Evolutionary conservation across 2,329 filamentous ascomycete genomes (phyloP), one percentile per base, ranked within the genome.

Genomic region (Colletotrichum camelliae): DNA sequence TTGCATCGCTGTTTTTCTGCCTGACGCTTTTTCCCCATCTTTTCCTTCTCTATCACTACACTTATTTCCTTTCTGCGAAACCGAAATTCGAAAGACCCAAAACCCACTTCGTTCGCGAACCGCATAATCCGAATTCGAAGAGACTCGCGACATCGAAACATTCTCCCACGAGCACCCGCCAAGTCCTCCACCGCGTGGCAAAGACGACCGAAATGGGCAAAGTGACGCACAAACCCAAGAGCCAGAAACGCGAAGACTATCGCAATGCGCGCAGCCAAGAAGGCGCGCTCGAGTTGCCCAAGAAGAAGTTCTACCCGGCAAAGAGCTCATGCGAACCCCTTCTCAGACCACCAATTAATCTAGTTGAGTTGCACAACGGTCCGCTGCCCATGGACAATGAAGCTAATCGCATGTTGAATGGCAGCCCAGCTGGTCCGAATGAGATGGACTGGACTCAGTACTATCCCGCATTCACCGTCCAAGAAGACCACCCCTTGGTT

Each of bases 301-400:
- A 95, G 86, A 99, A 99, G 89, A 96, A 94, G 87, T 98, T 97
- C 87, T 99, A 98, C 85, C 85, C 21, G 97, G 72, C 97, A 99
- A 86, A 92, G 97, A 84, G 97, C 97, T 48, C 97, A 99, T 87
- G 97, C 97, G 77, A 99, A 99, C 87, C 96, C 96, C 8, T 99
- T 99, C 86, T 98, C 96, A 4, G 97, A 99, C 82, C 97, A 99
- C 87, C 88, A 91, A 74, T 88, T 99, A 83, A 89, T 90, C 81
- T 99, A 99, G 97, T 98, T 84, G 70, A 80, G 79, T 78, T 7
- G 60, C 29, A 43, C 35, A 29, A 29, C 39, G 15, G 76, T 35
- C 58, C 7, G 18, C 12, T 10, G 18, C 15, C 4, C 12, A 39
- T 81, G 7, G 27, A 33, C 37, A 37, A 29, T 29, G 5, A 57